Base-by-base conservation (phyloP, 2,329 filamentous ascomycete genomes). In the Colletotrichum nymphaeae region DNA sequence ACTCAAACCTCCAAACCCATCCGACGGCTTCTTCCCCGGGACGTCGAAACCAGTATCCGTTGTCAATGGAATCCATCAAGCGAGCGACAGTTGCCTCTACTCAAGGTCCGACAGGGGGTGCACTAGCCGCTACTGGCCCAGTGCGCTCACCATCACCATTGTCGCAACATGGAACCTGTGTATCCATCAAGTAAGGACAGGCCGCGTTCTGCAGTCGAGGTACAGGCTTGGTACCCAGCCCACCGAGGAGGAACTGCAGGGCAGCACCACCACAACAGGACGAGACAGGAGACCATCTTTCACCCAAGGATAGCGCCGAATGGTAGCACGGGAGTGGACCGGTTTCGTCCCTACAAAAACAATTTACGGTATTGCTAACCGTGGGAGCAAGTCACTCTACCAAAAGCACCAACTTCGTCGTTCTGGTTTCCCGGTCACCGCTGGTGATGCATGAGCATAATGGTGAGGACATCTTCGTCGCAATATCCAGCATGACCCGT, bases 251-350 rank as follows among this genome's bases (percentile, higher is more conserved):
- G 22, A 49, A 12, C 49, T 16, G 14, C 49, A 65, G 9, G 37
- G 30, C 30, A 55, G 55, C 30, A 56, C n/a, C 35, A 64, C 30
- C 42, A 46, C 58, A 63, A 57, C 65, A 69, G 59, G 59, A 37
- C 60, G 26, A 64, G 53, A 55, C 59, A 58, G 66, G 59, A 73
- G 42, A 55, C 69, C 67, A 49, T 46, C 60, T 62, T 67, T 65
- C 56, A 62, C 67, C 60, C 65, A 62, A 66, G 67, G 35, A 71
- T 66, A 62, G 35, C 26, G 60, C 70, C 26, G 37, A 9, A 58
- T 35, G 46, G 60, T 73, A 70, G 67, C 42, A 73, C 56, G 53
- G 58, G 46, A 73, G 67, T 71, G 71, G 60, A 71, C 57, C 71
- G 22, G 49, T 22, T 24, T 73, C 56, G 60, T 70, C 56, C 67